Evolutionary conservation across 2,329 filamentous ascomycete genomes (phyloP).

Genomic region (Aureobasidium vineae): DNA sequence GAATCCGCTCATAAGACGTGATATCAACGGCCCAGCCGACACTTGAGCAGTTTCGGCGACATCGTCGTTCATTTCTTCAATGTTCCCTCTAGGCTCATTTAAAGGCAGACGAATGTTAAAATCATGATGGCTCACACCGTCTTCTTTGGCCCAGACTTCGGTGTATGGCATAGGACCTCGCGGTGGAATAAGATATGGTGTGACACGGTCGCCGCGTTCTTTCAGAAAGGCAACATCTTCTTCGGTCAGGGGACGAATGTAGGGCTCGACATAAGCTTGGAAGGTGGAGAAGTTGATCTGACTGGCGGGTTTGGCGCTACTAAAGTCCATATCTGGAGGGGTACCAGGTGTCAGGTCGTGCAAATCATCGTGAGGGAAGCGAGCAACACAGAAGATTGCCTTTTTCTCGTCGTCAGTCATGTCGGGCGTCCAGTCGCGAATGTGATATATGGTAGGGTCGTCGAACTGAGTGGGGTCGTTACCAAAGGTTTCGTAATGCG

Average conservation of each 20-base stretch:
- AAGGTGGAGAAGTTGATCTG: conserved; percentile 95
- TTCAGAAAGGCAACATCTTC: conserved; percentile 92
- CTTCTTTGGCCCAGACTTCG: conserved; percentile 92
- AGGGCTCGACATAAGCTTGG: conserved; percentile 87
- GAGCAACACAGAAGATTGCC: conserved; percentile 81
- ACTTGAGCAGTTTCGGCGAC: conserved; percentile 85
- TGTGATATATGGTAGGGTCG: conserved; percentile 93
- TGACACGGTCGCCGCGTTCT: conserved; percentile 77
- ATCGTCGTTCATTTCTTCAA: conserved; percentile 84
- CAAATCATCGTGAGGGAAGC: conserved; percentile 78
- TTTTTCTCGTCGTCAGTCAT: conserved; percentile 86
- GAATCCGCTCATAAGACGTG: conserved; percentile 75
- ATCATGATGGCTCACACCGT: conserved; percentile 74
- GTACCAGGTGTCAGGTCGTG: conserved; percentile 82
- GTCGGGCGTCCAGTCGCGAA: conserved; percentile 67
- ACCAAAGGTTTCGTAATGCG: conserved; percentile 79
- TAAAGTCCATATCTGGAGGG: conserved; percentile 93
- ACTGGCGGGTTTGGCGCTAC: conserved; percentile 85
- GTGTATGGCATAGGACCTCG: conserved; percentile 82
- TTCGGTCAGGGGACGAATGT: conserved; percentile 83
- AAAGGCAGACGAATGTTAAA: conserved; percentile 63
- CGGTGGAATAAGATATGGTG: conserved; percentile 81
- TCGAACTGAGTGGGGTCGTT: conserved; percentile 86
- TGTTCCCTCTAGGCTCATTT: conserved; percentile 79
- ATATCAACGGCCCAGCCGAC: conserved; percentile 81